Evolutionary conservation across 495 filamentous ascomycete genomes (phyloP), one percentile per base, ranked within the genome.

Genomic region (Copromyces sp.): DNA sequence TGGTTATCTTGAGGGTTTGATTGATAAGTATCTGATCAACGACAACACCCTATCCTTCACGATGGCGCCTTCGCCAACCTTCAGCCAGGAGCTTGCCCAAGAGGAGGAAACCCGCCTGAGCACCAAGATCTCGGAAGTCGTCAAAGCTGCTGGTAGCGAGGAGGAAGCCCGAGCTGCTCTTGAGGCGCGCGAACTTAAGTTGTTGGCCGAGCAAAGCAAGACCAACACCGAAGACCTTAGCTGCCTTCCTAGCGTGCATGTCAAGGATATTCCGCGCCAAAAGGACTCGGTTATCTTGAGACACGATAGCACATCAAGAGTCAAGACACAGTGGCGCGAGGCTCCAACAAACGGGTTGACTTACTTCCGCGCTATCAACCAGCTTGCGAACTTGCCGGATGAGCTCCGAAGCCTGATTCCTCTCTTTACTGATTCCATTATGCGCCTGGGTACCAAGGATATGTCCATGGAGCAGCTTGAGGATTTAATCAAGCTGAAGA

Each of bases 331-430:
- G 70, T 96, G 94, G 93, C 90, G 92, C 61, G 93, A 94, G 78
- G 93, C 94, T 16, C 92, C 92, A 40, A 99, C 95, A 1, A 98
- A 99, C 78, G 95, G 95, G 3, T 81, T 99, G 69, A 98, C 96
- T 2, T 99, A 99, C 80, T 97, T 99, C 83, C 90, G 93, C 77
- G 95, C 93, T 9, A 86, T 97, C 79, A 93, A 95, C 75, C 83
- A 86, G 2, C 88, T 98, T 70, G 85, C 91, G 32, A 89, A 90
- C 73, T 84, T 99, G 37, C 95, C 96, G 0, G 90, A 93, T 75
- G 93, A 98, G 32, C 86, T 99, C 38, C 88, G 96, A 42, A 83
- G 91, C 73, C 84, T 97, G 69, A 90, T 98, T 75, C 96, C 95
- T 2, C 82, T 99, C 12, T 99, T 98, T 79, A 93, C 92, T 41